Evolutionary conservation across 73 alveolate genomes (phyloP).

Genomic region (Uronychia setigera): DNA sequence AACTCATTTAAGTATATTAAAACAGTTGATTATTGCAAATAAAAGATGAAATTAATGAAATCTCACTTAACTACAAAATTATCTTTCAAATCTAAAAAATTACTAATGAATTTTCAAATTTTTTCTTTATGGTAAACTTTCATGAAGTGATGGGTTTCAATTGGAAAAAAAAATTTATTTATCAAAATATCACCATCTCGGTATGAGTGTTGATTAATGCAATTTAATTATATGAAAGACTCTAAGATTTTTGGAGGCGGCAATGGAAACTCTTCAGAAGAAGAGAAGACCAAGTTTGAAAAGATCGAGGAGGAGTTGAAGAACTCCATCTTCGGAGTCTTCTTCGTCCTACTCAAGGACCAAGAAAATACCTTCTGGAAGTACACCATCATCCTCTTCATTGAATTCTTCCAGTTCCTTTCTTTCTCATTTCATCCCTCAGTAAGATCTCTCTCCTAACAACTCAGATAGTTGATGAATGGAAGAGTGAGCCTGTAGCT

Average conservation of each 20-base stretch:
- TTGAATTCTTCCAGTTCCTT: conserved; percentile 47
- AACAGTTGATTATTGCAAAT: too few relatives aligned
- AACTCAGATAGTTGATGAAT: conserved; percentile 18
- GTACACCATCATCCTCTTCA: conserved; percentile 19
- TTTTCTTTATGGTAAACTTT: too few relatives aligned
- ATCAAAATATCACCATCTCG: too few relatives aligned
- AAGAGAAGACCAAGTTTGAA: conserved; percentile 50
- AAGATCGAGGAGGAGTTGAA: conserved; percentile 49
- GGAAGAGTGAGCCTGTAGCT: conserved; percentile 16
- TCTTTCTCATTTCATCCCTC: conserved; percentile 52
- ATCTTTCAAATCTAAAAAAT: too few relatives aligned
- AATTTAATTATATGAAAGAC: background rate
- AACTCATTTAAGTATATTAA: too few relatives aligned
- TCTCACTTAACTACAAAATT: too few relatives aligned
- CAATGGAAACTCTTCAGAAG: conserved; percentile 37
- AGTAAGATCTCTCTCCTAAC: conserved; percentile 27
- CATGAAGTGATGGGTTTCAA: too few relatives aligned
- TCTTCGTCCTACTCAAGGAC: conserved; percentile 48
- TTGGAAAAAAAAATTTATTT: too few relatives aligned
- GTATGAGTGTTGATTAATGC: too few relatives aligned
- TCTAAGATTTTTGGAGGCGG: conserved; percentile 18
- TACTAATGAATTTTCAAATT: too few relatives aligned
- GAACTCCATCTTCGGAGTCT: conserved; percentile 46
- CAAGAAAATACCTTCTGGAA: conserved; percentile 62
- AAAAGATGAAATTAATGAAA: too few relatives aligned